Evolutionary conservation across 192 early-diverging fungal species (phyloP), one percentile per base, ranked within the genome.

Genomic region (Coemansia sp.): DNA sequence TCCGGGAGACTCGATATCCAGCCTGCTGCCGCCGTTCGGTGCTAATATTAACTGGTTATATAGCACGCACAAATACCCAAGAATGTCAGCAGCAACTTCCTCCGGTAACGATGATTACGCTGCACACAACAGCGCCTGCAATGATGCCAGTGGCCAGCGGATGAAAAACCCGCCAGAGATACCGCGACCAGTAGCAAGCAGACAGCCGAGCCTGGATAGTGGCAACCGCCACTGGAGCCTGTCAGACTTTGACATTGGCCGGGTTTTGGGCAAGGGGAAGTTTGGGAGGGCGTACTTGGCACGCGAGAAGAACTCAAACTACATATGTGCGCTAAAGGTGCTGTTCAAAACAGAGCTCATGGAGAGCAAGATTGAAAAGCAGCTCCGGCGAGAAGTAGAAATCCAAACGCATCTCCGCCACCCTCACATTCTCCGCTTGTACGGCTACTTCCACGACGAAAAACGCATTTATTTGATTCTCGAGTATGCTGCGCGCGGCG

Each of bases 251-350:
- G 93, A 96, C 46, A 86, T 98, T 41, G 94, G 93, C 18, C 67
- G 81, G 16, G 80, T 86, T 0, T 69, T 98, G 17, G 96, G 96
- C 49, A 90, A 90, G 60, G 96, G 96, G n/a, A 93, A 96, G 54
- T 98, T 97, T 82, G 96, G 96, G 0, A 82, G 88, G 20, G 96
- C 97, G 1, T 98, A 94, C 62, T 64, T 95, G 11, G 94, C 94
- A 5, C 82, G 90, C 37, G 96, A 97, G 63, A 92, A 88, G 53
- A 80, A 79, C 37, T 88, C 82, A 31, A 88, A 90, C 32, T 96
- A 85, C 65, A 82, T 98, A 11, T 89, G 94, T 17, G 96, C 94
- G 6, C 82, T 98, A 39, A 98, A 98, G 59, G 85, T 96, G 11
- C 52, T 98, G 43, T 88, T 88, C 53, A 98, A 97, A 78, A 43